Percentiles rank a stretch among this genome's conserved stretches.
These are phyloP conservation scores for Cercospora janseana DNA, from an alignment of 2,329 filamentous ascomycete genomes.

Conservation along the genomic window DNA sequence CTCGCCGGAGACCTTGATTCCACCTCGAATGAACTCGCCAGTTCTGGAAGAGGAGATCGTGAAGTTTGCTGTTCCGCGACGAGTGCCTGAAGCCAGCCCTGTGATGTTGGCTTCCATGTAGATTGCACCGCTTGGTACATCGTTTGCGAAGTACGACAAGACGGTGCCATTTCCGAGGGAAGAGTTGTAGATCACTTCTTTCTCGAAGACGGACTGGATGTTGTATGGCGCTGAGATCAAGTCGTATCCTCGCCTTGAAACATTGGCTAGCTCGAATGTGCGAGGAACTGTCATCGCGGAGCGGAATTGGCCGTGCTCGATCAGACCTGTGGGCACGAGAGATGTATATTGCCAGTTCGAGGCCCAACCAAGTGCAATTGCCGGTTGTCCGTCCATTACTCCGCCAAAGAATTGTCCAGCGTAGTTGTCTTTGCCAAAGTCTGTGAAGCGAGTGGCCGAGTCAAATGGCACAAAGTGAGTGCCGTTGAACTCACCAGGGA, in stretches of 20 bases:
- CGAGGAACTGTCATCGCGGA: constrained; percentile 55
- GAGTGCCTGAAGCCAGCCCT: constrained; percentile 36
- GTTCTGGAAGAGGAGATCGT: constrained; percentile 53
- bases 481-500: constrained; percentile 62
- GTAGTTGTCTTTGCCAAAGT: constrained; percentile 51
- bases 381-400: constrained; percentile 41
- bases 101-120: constrained; percentile 57
- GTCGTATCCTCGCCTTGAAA: constrained; percentile 52
- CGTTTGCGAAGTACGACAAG: constrained; percentile 50
- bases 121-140: constrained; percentile 51
- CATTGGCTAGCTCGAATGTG: constrained; percentile 52
- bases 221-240: constrained; percentile 54
- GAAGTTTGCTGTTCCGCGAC: constrained; percentile 50
- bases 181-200: constrained; percentile 45
- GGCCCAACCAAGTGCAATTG: constrained; percentile 56
- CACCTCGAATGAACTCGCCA: constrained; percentile 51
- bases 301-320: constrained; percentile 51
- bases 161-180: constrained; percentile 51
- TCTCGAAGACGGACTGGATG: constrained; percentile 48
- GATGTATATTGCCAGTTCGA: constrained; percentile 60
- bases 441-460: constrained; percentile 33
- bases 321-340: constrained; percentile 52
- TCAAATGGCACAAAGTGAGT: constrained; percentile 56
- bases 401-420: constrained; percentile 58
- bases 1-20: constrained; percentile 48